A percentile compares a stretch with the other conserved stretches of the same genome.
Evolutionary conservation across 495 filamentous ascomycete genomes (phyloP).

Genomic region (Podospora pseudopauciseta): DNA sequence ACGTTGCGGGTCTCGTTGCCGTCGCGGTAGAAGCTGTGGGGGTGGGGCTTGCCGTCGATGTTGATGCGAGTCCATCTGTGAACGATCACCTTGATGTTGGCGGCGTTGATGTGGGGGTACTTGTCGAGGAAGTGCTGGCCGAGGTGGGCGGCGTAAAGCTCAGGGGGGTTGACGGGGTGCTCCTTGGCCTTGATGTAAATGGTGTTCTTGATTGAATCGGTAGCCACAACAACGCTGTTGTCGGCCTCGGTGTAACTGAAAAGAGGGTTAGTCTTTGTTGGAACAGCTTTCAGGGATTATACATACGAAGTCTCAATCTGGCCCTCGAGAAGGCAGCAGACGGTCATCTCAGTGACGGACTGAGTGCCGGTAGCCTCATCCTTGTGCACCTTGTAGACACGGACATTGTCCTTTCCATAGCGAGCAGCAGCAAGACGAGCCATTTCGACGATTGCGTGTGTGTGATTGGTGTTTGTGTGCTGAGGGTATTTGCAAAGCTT

Average conservation of each 20-base stretch:
- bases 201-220: constrained; percentile 97
- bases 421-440: constrained; percentile 66
- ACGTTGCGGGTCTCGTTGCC: constrained; percentile 81
- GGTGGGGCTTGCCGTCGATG: constrained; percentile 85
- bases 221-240: constrained; percentile 93
- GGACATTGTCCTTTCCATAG: constrained; percentile 98
- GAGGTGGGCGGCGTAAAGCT: constrained; percentile 82
- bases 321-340: constrained; percentile 84
- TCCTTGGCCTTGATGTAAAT: constrained; percentile 92
- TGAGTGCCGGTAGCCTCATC: constrained; percentile 72
- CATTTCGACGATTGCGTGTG: constrained; percentile 36
- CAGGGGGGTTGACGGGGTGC: constrained; percentile 86
- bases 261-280: constrained; percentile 15
- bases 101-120: constrained; percentile 81
- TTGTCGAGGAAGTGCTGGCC: constrained; percentile 82
- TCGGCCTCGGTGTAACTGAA: constrained; percentile 84
- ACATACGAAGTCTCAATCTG: constrained; percentile 83
- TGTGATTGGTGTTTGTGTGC: background rate
- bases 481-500: background rate
- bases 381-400: constrained; percentile 87
- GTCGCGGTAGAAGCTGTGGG: constrained; percentile 93
- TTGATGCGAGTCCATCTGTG: constrained; percentile 91
- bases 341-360: constrained; percentile 90
- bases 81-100: constrained; percentile 73
- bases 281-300: background rate